Conservation (phyloP, 306 rosid species). For the Ceratonia siliqua region DNA sequence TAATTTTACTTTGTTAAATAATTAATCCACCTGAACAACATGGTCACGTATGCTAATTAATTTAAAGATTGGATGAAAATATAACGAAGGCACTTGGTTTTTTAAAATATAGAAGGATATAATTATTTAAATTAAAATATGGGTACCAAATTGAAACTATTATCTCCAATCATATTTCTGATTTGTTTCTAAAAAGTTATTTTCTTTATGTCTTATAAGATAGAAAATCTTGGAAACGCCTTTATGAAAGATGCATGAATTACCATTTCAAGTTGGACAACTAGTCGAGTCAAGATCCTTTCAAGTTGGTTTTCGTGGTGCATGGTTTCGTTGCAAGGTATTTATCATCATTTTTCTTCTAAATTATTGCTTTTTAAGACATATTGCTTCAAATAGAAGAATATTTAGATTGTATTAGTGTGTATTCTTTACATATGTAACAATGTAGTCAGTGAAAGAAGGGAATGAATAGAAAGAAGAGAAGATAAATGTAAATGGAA, state of each 20-base stretch:
- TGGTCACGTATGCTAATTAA: too few relatives aligned
- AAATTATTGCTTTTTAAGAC: not conserved
- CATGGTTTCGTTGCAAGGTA: slow-evolving; percentile 94
- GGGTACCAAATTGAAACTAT: too few relatives aligned
- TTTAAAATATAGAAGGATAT: too few relatives aligned
- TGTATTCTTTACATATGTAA: not conserved
- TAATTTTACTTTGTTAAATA: too few relatives aligned
- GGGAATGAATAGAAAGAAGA: too few relatives aligned
- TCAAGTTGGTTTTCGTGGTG: slow-evolving; percentile 68
- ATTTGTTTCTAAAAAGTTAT: not conserved
- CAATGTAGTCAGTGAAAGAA: too few relatives aligned
- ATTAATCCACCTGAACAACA: too few relatives aligned
- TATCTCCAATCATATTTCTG: not conserved
- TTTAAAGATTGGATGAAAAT: too few relatives aligned
- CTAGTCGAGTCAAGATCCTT: slow-evolving; percentile 59
- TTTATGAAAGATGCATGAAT: slow-evolving; percentile 17
- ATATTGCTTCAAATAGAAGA: not conserved
- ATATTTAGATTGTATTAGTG: not conserved
- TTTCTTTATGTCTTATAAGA: not conserved
- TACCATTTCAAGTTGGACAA: slow-evolving; percentile 65
- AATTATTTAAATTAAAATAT: too few relatives aligned
- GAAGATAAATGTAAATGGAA: too few relatives aligned
- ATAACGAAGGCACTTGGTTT: too few relatives aligned
- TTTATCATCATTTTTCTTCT: not conserved
- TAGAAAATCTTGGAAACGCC: not conserved